Conservation (phyloP, 2,329 filamentous ascomycete species). For the Raffaelea ambrosiae region DNA sequence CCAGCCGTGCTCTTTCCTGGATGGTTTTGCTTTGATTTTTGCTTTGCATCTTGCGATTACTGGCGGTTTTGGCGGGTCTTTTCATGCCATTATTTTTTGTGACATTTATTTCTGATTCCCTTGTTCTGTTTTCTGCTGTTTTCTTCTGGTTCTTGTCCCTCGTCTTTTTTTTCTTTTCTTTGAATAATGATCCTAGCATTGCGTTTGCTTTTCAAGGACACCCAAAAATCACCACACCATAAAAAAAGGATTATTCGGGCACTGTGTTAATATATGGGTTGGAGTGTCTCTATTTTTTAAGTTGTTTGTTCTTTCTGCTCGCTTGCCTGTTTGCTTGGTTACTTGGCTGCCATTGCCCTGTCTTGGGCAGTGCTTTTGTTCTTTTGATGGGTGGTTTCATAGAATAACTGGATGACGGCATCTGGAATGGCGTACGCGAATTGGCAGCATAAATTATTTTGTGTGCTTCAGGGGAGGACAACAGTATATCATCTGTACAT, state of each 20-base stretch:
- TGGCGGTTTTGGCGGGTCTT: background rate
- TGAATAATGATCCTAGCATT: background rate
- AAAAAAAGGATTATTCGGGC: too few relatives aligned
- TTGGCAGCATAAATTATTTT: background rate
- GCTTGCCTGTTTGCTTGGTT: background rate
- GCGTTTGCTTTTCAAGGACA: background rate
- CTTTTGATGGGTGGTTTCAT: background rate
- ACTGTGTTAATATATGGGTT: too few relatives aligned
- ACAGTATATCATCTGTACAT: background rate
- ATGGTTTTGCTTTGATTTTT: background rate
- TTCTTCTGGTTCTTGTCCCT: background rate
- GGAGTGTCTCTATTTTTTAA: background rate
- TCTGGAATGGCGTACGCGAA: conserved; percentile 1
- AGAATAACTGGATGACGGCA: conserved; percentile 3
- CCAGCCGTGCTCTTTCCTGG: too few relatives aligned
- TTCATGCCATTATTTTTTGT: background rate
- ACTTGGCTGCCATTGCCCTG: background rate
- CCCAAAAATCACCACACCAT: too few relatives aligned
- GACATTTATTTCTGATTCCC: background rate
- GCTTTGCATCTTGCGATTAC: background rate
- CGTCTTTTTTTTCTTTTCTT: background rate
- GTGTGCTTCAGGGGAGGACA: background rate
- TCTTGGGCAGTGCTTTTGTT: background rate
- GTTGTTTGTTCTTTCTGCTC: background rate
- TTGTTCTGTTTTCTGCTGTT: background rate